Evolutionary conservation across 345 rosid genomes (phyloP), one percentile per base, ranked within the genome.

Genomic region (Gynandropsis gynandra): DNA sequence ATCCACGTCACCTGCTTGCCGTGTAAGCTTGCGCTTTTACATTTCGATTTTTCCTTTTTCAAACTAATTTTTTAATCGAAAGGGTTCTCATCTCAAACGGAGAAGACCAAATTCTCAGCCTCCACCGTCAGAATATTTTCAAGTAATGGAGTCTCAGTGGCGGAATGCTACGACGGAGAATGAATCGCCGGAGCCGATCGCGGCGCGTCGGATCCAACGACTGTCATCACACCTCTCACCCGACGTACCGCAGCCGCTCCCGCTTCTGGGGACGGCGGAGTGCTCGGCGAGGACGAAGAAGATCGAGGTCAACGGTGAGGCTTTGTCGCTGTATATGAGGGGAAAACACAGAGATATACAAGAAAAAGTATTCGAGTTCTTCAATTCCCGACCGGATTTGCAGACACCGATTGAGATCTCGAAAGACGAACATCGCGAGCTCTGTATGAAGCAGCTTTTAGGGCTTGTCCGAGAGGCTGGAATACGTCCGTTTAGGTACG

Each of bases 351-450:
- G 79, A 42, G 97, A 81, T n/a, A 48, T 83, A 27, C 99, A 93
- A 52, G 97, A 88, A 53, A 72, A 53, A 59, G 74, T 93, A 20
- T 78, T 48, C 47, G 72, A 75, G 15, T 93, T 71, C 59, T 88
- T 66, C 61, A 73, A 76, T 37, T 68, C 85, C 1, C 70, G 87
- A 51, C 97, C 95, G 4, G 92, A 93, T 51, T 66, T 93, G 63
- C 88, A 77, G 58, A 93, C 94, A 11, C 99, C 99, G 17, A 55
- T 85, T 42, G 99, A 88, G 86, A 88, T 93, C 58, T 71, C 79
- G 0, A 85, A 46, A 53, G 82, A 83, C 27, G 94, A 83, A 4
- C 80, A 93, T 17, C 76, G 97, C 16, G 89, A 93, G 66, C 74
- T 93, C 33, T 93, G 99, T 31, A 80, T 87, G 94, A 76, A 76